Evolutionary conservation across 108 stramenopile species (phyloP).

Genomic region (Pseudonitzschia pungens): DNA sequence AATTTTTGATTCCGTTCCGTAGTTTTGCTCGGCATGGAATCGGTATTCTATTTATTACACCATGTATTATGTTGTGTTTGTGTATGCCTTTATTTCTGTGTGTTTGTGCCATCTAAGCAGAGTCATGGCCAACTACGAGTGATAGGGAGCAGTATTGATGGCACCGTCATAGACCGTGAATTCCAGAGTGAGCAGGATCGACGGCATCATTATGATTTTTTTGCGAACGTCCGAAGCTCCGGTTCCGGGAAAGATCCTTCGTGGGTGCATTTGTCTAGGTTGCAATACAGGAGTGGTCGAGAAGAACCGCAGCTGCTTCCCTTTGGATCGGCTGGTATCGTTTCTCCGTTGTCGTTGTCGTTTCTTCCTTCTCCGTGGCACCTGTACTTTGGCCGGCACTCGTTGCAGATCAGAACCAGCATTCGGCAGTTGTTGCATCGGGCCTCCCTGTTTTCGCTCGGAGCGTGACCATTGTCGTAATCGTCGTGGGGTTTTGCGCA

Average conservation of each 20-base stretch:
- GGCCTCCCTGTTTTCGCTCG: slow-evolving; percentile 70
- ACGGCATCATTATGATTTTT: background rate
- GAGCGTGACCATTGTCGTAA: slow-evolving; percentile 85
- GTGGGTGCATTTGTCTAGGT: slow-evolving; percentile 53
- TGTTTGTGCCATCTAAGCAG: too few species aligned
- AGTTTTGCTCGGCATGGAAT: too few species aligned
- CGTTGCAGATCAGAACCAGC: slow-evolving; percentile 71
- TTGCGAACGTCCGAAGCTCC: slow-evolving; percentile 20
- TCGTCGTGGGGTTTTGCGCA: slow-evolving; percentile 75
- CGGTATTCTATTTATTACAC: too few species aligned
- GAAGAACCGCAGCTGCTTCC: background rate
- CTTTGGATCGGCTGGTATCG: background rate
- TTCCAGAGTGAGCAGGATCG: too few species aligned
- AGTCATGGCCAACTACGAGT: too few species aligned
- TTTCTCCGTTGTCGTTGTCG: slow-evolving; percentile 9
- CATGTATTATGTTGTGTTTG: too few species aligned
- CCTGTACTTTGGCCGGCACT: slow-evolving; percentile 52
- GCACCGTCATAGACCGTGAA: background rate
- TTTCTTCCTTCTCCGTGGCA: slow-evolving; percentile 52
- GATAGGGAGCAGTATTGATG: too few species aligned
- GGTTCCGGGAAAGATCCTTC: slow-evolving; percentile 53
- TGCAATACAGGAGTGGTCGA: slow-evolving; percentile 54
- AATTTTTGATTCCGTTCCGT: too few species aligned
- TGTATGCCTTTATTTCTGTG: too few species aligned
- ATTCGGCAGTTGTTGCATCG: slow-evolving; percentile 84